A percentile compares a stretch with the other conserved stretches of the same genome.
Evolutionary conservation across 2,329 filamentous ascomycete species (phyloP).

Genomic region (Cercospora sesami): DNA sequence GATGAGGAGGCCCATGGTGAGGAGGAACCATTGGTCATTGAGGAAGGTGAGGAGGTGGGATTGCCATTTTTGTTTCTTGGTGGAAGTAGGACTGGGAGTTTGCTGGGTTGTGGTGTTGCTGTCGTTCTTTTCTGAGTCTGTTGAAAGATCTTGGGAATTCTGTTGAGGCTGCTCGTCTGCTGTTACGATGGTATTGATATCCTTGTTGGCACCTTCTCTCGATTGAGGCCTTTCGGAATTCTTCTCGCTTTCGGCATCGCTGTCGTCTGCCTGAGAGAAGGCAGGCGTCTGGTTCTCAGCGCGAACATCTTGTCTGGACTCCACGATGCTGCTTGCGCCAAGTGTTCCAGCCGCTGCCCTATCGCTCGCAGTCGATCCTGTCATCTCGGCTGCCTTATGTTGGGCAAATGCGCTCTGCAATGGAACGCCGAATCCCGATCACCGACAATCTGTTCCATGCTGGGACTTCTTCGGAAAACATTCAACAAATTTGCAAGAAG

Average conservation of each 20-base stretch:
- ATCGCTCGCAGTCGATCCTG: neutral
- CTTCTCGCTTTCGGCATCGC: slow-evolving; percentile 2
- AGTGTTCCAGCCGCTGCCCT: neutral
- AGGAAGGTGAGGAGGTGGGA: slow-evolving; percentile 15
- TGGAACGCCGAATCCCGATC: neutral
- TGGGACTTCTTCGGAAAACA: neutral
- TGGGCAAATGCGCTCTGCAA: neutral
- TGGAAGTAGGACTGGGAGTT: neutral
- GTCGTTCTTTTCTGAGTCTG: neutral
- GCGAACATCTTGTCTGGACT: neutral
- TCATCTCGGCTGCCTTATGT: neutral
- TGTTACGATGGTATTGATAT: neutral
- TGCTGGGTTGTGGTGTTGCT: neutral
- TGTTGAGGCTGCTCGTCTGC: neutral
- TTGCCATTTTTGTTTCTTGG: neutral
- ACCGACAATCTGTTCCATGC: neutral
- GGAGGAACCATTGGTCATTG: slow-evolving; percentile 64
- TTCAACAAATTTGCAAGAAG: neutral
- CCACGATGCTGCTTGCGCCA: neutral
- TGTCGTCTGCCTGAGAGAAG: neutral
- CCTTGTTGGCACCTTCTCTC: neutral
- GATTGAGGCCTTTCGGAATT: neutral
- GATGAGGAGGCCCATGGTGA: slow-evolving; percentile 58
- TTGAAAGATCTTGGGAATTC: neutral
- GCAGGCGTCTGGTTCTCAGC: neutral